Conservation (phyloP, 148 eudicot species). For the Camellia japonica region DNA sequence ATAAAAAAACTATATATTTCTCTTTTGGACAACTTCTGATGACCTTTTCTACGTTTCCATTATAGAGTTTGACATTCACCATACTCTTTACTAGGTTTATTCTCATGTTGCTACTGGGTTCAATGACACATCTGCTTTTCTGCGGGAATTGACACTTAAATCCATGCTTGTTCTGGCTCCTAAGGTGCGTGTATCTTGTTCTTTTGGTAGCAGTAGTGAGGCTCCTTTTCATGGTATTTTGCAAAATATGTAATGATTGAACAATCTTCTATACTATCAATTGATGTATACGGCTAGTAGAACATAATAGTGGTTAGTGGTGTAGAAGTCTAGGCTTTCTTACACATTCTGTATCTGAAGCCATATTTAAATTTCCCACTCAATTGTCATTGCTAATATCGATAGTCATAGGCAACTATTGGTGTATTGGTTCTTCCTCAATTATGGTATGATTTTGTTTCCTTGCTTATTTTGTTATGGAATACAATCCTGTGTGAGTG, state of each 20-base stretch:
- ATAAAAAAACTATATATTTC: not conserved
- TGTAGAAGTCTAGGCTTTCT: not conserved
- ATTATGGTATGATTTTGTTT: not conserved
- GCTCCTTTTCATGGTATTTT: not conserved
- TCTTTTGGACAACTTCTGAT: not conserved
- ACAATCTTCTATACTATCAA: not conserved
- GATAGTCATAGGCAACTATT: not conserved
- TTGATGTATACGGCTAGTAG: not conserved
- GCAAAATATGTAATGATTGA: not conserved
- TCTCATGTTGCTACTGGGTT: conserved; percentile 91
- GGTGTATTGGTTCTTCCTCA: not conserved
- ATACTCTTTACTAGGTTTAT: conserved; percentile 57
- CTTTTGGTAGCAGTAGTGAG: not conserved
- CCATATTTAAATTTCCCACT: not conserved
- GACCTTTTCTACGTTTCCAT: not conserved
- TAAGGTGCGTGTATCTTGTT: conserved; percentile 50
- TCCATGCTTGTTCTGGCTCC: conserved; percentile 97
- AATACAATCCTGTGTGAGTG: no score
- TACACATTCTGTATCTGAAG: not conserved
- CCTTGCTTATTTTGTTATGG: not conserved
- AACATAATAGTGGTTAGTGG: not conserved
- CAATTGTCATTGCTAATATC: not conserved
- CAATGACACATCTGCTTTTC: conserved; percentile 90
- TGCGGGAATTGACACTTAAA: conserved; percentile 89
- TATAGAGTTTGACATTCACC: conserved; percentile 6